These are phyloP conservation scores for Tricholoma hemisulphureum DNA, from an alignment of 768 basidiomycete species.

Conservation along the genomic window DNA sequence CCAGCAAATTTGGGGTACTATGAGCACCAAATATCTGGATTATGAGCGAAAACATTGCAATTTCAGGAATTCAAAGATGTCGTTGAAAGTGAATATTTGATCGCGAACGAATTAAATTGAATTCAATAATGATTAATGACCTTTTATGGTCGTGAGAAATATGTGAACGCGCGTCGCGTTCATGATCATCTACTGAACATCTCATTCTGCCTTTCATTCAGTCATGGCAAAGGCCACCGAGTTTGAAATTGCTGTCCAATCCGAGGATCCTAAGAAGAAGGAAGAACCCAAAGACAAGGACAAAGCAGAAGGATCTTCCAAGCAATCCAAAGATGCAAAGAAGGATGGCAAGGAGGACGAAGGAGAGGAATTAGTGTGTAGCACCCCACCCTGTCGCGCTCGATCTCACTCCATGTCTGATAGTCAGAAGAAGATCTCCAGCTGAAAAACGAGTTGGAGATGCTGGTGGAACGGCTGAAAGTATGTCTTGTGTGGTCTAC, in stretches of 20 bases:
- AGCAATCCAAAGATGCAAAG: constrained; percentile 49
- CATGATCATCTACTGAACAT: constrained; percentile 27
- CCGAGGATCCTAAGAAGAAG: constrained; percentile 78
- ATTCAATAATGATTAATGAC: no score
- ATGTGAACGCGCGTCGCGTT: constrained; percentile 56
- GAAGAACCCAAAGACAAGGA: constrained; percentile 45
- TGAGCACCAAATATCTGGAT: no score
- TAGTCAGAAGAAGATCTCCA: constrained; percentile 96
- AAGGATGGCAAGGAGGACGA: constrained; percentile 55
- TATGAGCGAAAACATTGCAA: no score
- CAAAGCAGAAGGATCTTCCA: constrained; percentile 58
- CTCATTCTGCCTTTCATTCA: constrained; percentile 2
- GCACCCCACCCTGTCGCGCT: neutral
- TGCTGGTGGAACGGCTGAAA: constrained; percentile 93
- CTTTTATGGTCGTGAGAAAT: constrained; percentile 31
- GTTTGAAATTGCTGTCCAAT: constrained; percentile 59
- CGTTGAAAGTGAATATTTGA: neutral
- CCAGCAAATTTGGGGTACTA: no score
- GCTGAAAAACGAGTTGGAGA: constrained; percentile 91
- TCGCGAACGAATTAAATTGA: no score
- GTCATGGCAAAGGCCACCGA: constrained; percentile 60
- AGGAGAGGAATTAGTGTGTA: constrained; percentile 77
- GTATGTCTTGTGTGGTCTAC: constrained; percentile 41
- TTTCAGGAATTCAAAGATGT: no score
- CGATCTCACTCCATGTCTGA: constrained; percentile 2